Conservation (phyloP, 2,329 filamentous ascomycete genomes). For the Clonostachys rosea region DNA sequence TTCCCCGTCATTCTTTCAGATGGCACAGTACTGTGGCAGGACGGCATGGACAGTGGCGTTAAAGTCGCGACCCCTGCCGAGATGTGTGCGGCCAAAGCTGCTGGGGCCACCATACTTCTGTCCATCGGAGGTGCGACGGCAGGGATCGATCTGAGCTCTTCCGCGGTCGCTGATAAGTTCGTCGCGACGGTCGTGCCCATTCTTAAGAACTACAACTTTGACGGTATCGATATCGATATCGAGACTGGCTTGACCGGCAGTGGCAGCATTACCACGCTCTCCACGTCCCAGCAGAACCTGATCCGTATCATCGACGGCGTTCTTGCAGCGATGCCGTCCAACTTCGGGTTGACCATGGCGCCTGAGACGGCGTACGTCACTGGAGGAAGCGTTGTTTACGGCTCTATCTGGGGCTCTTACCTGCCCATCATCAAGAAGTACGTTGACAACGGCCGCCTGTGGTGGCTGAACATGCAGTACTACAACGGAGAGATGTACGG, state of each 20-base stretch:
- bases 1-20: constrained; percentile 25
- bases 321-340: constrained; percentile 47
- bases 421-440: constrained; percentile 30
- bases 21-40: constrained; percentile 22
- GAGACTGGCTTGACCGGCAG: constrained; percentile 21
- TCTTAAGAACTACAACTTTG: constrained; percentile 25
- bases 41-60: constrained; percentile 22
- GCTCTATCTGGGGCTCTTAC: constrained; percentile 27
- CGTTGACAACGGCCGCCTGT: constrained; percentile 24
- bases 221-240: constrained; percentile 28
- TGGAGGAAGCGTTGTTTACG: constrained; percentile 20
- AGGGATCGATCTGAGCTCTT: constrained; percentile 21
- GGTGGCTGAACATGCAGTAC: constrained; percentile 31
- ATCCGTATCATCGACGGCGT: constrained; percentile 27
- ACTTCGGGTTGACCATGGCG: constrained; percentile 49
- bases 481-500: constrained; percentile 30
- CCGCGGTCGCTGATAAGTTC: constrained; percentile 23
- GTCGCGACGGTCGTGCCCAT: constrained; percentile 25
- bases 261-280: constrained; percentile 19
- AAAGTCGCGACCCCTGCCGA: constrained; percentile 20
- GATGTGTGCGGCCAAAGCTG: constrained; percentile 24
- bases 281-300: constrained; percentile 22
- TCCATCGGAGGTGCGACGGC: constrained; percentile 26
- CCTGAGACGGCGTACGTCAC: constrained; percentile 29
- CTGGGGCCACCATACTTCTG: constrained; percentile 22